Conservation (phyloP, 164 flowering plant genomes). For the Aristolochia californica region DNA sequence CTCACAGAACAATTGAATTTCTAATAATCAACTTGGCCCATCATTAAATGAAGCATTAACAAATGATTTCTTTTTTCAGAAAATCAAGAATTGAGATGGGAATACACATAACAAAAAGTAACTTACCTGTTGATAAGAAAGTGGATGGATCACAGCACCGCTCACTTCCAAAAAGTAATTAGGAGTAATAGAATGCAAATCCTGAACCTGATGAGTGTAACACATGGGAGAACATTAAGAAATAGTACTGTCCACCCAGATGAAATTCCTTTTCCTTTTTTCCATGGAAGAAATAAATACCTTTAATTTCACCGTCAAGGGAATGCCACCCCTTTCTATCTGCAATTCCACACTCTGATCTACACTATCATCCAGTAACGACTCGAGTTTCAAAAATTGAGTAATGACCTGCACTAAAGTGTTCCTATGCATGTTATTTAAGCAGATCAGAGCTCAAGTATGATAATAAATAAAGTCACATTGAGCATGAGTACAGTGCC, state of each 20-base stretch:
- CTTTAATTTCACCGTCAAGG: constrained; percentile 46
- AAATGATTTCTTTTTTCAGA: too few relatives aligned
- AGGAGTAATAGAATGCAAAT: constrained; percentile 85
- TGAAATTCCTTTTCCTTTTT: too few relatives aligned
- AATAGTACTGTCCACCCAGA: too few relatives aligned
- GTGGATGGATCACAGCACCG: constrained; percentile 91
- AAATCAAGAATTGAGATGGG: too few relatives aligned
- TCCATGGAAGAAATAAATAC: constrained; percentile 17
- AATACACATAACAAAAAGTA: not conserved
- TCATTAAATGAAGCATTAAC: too few relatives aligned
- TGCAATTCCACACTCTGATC: constrained; percentile 42
- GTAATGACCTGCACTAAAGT: constrained; percentile 71
- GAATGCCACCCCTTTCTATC: constrained; percentile 81
- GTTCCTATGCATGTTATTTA: not conserved
- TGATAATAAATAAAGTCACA: too few relatives aligned
- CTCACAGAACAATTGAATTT: too few relatives aligned
- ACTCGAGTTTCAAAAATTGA: constrained; percentile 82
- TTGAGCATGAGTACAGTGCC: too few relatives aligned
- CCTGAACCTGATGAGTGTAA: constrained; percentile 58
- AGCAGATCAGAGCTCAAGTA: too few relatives aligned
- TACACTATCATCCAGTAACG: constrained; percentile 75
- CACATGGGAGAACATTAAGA: too few relatives aligned
- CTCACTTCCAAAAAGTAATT: constrained; percentile 82
- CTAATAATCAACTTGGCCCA: too few relatives aligned
- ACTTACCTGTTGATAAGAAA: constrained; percentile 89